Evolutionary conservation across 202 grass and related monocot genomes (phyloP).

Genomic region (Setaria italica): DNA sequence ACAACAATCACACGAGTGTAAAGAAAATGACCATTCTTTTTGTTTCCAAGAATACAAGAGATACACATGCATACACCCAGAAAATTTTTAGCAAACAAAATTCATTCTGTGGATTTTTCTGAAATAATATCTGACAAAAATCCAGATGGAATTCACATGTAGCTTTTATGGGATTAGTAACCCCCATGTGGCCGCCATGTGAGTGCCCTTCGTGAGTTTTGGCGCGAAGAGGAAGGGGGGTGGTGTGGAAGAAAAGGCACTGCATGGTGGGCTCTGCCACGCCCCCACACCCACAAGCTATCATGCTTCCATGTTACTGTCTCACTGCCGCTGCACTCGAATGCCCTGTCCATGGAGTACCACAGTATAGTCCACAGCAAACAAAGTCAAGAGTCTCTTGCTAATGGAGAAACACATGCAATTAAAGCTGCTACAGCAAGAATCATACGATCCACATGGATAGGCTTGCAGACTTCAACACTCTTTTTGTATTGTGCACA

Average conservation of each 20-base stretch:
- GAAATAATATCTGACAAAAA: neutral
- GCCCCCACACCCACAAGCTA: constrained; percentile 34
- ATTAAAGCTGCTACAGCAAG: constrained; percentile 18
- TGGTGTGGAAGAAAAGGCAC: constrained; percentile 38
- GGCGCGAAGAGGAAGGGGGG: constrained; percentile 15
- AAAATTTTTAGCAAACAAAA: neutral
- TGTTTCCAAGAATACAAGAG: neutral
- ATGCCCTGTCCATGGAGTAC: constrained; percentile 35
- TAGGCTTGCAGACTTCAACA: neutral
- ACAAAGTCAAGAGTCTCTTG: constrained; percentile 51
- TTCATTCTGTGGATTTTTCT: neutral
- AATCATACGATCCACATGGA: constrained; percentile 22
- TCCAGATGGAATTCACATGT: constrained; percentile 9
- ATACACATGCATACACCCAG: neutral
- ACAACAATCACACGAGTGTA: neutral
- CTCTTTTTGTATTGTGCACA: neutral
- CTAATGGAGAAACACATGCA: constrained; percentile 45
- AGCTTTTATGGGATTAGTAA: constrained; percentile 18
- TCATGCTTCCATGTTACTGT: constrained; percentile 59
- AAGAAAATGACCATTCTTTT: neutral
- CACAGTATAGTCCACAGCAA: constrained; percentile 1
- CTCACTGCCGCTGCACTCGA: constrained; percentile 45
- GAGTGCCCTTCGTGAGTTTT: constrained; percentile 20
- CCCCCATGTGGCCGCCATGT: constrained; percentile 54
- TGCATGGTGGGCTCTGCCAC: constrained; percentile 19